Evolutionary conservation across 2,329 filamentous ascomycete species (phyloP).

Genomic region (Claviceps digitariae): DNA sequence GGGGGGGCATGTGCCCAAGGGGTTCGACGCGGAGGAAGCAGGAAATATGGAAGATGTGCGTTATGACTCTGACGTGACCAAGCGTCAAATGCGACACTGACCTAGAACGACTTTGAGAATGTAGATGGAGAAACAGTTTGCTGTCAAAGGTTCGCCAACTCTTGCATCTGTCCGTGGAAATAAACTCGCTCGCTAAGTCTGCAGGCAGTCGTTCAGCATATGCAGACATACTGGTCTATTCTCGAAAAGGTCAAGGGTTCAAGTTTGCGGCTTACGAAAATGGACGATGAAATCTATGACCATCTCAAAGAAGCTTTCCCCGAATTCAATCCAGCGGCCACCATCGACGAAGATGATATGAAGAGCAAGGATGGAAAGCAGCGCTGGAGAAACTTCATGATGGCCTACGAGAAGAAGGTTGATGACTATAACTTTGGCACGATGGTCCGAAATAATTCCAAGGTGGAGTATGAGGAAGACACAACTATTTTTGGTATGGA

Average conservation of each 20-base stretch:
- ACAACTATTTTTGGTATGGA: slow-evolving; percentile 78
- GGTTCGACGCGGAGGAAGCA: slow-evolving; percentile 46
- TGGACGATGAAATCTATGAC: slow-evolving; percentile 88
- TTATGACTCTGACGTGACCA: slow-evolving; percentile 4
- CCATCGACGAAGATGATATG: slow-evolving; percentile 86
- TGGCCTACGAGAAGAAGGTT: slow-evolving; percentile 84
- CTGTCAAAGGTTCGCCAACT: slow-evolving; percentile 64
- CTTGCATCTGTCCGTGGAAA: background rate
- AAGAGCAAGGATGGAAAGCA: slow-evolving; percentile 96
- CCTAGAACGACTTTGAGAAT: background rate
- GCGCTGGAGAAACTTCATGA: slow-evolving; percentile 88
- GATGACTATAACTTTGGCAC: slow-evolving; percentile 98
- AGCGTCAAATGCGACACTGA: background rate
- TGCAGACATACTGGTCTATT: slow-evolving; percentile 94
- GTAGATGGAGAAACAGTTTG: slow-evolving; percentile 98
- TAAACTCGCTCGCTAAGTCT: background rate
- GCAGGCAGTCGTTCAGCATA: slow-evolving; percentile 66
- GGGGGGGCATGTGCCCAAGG: slow-evolving; percentile 29
- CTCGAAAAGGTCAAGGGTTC: slow-evolving; percentile 84
- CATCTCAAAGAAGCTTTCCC: slow-evolving; percentile 83
- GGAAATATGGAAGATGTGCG: slow-evolving; percentile 43
- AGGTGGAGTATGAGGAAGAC: slow-evolving; percentile 73
- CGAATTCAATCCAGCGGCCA: slow-evolving; percentile 72
- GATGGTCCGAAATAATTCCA: slow-evolving; percentile 67
- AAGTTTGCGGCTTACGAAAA: slow-evolving; percentile 77